Conservation (phyloP, 257 asterid genomes). For the Schizonepeta tenuifolia region DNA sequence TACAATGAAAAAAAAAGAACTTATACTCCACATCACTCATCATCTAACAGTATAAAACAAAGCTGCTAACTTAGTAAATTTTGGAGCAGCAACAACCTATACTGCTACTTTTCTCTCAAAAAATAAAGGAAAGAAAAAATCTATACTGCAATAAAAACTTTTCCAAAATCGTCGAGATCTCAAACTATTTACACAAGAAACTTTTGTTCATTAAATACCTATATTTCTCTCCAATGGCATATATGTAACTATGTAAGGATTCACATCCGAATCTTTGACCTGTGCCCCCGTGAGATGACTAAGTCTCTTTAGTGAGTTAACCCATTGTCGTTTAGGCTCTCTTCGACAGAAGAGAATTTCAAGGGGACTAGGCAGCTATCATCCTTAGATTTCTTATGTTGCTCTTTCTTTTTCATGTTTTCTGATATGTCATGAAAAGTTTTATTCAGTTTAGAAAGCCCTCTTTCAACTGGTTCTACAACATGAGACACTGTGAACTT, state of each 20-base stretch:
- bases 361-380: conserved; percentile 79
- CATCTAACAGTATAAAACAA: too few relatives aligned
- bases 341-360: conserved; percentile 27
- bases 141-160: background rate
- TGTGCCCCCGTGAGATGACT: background rate
- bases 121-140: background rate
- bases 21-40: too few relatives aligned
- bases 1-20: too few relatives aligned
- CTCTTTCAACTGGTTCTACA: conserved; percentile 92
- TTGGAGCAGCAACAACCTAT: too few relatives aligned
- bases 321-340: background rate
- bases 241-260: background rate
- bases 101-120: too few relatives aligned
- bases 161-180: background rate
- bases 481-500: conserved; percentile 96
- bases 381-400: conserved; percentile 66
- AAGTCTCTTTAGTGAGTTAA: background rate
- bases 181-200: background rate
- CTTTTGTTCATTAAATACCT: background rate
- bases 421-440: conserved; percentile 89
- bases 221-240: background rate
- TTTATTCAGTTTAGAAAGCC: conserved; percentile 71
- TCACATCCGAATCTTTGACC: too few relatives aligned
- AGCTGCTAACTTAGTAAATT: too few relatives aligned
- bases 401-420: conserved; percentile 69